Evolutionary conservation across 106 monocot species (phyloP).

Genomic region (Allium sativum): DNA sequence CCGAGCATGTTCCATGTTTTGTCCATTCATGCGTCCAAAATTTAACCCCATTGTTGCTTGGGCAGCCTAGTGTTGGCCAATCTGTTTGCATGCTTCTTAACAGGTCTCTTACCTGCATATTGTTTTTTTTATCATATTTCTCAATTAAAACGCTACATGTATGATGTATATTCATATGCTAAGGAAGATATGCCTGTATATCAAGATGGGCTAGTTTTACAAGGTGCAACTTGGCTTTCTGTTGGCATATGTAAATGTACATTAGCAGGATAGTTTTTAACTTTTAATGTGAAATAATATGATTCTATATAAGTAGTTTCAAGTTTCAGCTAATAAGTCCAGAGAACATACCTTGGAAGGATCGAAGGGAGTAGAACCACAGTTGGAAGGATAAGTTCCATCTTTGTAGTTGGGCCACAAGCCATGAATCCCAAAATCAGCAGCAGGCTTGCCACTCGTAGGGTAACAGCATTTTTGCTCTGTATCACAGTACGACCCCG

Average conservation of each 20-base stretch:
- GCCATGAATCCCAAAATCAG: constrained; percentile 54
- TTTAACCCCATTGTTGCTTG: constrained; percentile 19
- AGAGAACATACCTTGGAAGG: constrained; percentile 16
- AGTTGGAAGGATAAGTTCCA: constrained; percentile 41
- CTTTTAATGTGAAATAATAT: too few species aligned
- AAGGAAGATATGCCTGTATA: too few species aligned
- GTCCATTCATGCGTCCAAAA: constrained; percentile 65
- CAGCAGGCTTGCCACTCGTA: constrained; percentile 19
- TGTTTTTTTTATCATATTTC: too few species aligned
- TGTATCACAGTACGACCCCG: constrained; percentile 35
- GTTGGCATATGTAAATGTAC: too few species aligned
- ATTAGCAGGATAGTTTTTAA: too few species aligned
- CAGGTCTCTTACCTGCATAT: constrained; percentile 28
- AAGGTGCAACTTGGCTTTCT: too few species aligned
- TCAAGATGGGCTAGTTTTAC: too few species aligned
- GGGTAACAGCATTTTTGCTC: constrained; percentile 36
- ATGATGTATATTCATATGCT: too few species aligned
- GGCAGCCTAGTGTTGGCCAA: constrained; percentile 61
- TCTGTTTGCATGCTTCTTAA: constrained; percentile 8
- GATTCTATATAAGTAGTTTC: too few species aligned
- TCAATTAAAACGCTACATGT: too few species aligned
- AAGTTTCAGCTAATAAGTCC: too few species aligned
- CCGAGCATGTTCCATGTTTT: constrained; percentile 63
- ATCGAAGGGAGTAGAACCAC: constrained; percentile 30
- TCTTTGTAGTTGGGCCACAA: constrained; percentile 57